Evolutionary conservation across 148 eudicot genomes (phyloP).

Genomic region (Rhododendron vialii): DNA sequence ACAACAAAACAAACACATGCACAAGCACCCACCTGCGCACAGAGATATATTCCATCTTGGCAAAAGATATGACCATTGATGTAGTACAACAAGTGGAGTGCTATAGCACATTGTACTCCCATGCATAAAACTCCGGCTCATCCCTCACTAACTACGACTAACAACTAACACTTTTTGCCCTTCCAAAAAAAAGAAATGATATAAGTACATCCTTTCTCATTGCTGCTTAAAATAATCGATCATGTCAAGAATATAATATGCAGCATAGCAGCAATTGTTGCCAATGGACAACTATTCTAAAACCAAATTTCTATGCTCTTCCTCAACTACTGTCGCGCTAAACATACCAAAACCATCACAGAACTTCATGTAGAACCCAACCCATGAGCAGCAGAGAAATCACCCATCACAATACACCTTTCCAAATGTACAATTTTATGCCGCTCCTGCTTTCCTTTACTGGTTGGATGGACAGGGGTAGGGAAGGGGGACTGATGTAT

Average conservation of each 20-base stretch:
- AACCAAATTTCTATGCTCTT: constrained; percentile 1
- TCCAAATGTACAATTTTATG: background rate
- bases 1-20: background rate
- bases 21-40: background rate
- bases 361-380: constrained; percentile 3
- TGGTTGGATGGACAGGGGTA: background rate
- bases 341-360: background rate
- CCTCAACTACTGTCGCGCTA: background rate
- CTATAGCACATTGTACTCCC: background rate
- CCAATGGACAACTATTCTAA: background rate
- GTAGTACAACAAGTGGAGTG: background rate
- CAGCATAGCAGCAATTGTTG: background rate
- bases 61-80: background rate
- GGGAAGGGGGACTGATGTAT: constrained; percentile 1
- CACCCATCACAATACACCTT: background rate
- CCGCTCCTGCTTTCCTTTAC: background rate
- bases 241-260: background rate
- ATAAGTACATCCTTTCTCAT: background rate
- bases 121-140: background rate
- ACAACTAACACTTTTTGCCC: background rate
- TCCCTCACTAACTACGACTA: background rate
- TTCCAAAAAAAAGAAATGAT: background rate
- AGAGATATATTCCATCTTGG: background rate
- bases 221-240: background rate
- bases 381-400: background rate